phyloP scores from a whole-genome alignment of 2,329 filamentous ascomycete genomes.

The Talaromyces verruculosus region DNA sequence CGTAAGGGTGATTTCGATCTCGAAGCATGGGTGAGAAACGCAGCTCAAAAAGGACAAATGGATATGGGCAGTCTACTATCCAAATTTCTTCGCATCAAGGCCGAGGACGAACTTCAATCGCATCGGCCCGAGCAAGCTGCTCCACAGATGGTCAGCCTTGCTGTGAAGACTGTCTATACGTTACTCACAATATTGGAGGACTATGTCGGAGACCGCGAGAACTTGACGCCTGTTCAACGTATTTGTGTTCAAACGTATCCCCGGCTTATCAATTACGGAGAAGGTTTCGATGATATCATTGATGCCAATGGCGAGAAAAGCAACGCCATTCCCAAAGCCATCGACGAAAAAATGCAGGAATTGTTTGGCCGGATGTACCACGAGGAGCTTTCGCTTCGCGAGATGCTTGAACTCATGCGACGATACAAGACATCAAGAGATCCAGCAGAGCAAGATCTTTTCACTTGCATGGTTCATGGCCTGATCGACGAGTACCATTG shows the following conservation, averaged over 20 bases:
- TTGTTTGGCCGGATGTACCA: conserved; percentile 98
- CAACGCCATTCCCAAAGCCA: conserved; percentile 75
- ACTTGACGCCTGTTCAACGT: conserved; percentile 78
- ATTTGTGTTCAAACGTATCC: conserved; percentile 91
- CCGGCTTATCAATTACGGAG: conserved; percentile 91
- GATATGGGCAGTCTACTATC: conserved; percentile 70
- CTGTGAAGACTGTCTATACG: conserved; percentile 80
- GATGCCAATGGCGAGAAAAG: conserved; percentile 77
- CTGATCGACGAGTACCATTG: conserved; percentile 96
- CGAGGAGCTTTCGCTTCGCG: conserved; percentile 79
- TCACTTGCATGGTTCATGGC: conserved; percentile 97
- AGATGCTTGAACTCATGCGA: conserved; percentile 80
- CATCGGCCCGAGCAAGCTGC: conserved; percentile 68
- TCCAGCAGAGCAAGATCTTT: conserved; percentile 84
- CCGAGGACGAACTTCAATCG: conserved; percentile 72
- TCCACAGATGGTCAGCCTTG: conserved; percentile 69
- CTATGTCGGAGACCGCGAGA: conserved; percentile 59
- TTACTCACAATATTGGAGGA: conserved; percentile 78
- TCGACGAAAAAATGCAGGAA: conserved; percentile 92
- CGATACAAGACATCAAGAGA: conserved; percentile 85
- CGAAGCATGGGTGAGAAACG: conserved; percentile 73
- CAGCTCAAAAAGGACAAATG: conserved; percentile 61
- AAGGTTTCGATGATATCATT: conserved; percentile 88
- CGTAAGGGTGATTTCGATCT: conserved; percentile 78
- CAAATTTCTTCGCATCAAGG: conserved; percentile 82